A percentile compares a stretch with the other conserved stretches of the same genome.
Conservation (phyloP, 306 rosid genomes). For the Cucurbita pepo region DNA sequence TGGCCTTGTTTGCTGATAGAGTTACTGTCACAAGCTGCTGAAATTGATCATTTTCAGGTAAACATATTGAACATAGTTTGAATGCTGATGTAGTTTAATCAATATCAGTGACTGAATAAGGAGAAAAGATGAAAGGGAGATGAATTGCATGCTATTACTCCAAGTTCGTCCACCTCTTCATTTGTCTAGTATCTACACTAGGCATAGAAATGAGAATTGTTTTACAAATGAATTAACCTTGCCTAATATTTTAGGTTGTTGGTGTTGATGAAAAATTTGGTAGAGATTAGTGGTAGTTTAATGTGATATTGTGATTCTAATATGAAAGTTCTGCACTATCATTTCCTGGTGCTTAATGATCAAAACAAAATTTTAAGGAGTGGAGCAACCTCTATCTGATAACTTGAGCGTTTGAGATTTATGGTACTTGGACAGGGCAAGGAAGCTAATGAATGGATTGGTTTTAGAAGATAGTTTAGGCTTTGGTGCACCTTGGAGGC, state of each 20-base stretch:
- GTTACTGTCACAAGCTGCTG: constrained; percentile 78
- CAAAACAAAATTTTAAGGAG: too few species aligned
- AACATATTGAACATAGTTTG: neutral
- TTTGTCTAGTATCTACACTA: neutral
- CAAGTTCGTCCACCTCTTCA: neutral
- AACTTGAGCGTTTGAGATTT: too few species aligned
- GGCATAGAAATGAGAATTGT: neutral
- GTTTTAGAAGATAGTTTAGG: constrained; percentile 58
- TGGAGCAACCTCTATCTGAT: too few species aligned
- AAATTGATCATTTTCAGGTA: constrained; percentile 87
- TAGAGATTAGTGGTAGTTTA: neutral
- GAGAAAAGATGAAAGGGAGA: neutral
- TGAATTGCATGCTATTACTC: too few species aligned
- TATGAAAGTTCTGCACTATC: neutral
- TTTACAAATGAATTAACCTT: neutral
- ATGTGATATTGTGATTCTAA: neutral
- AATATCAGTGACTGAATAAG: neutral
- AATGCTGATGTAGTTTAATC: neutral
- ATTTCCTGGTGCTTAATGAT: neutral
- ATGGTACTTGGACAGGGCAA: too few species aligned
- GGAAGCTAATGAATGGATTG: constrained; percentile 19
- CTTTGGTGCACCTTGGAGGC: constrained; percentile 98
- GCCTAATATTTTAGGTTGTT: neutral
- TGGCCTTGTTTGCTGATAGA: constrained; percentile 91
- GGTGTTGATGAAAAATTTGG: neutral